Evolutionary conservation across 768 basidiomycete genomes (phyloP).

Genomic region (Russula dissimulans): DNA sequence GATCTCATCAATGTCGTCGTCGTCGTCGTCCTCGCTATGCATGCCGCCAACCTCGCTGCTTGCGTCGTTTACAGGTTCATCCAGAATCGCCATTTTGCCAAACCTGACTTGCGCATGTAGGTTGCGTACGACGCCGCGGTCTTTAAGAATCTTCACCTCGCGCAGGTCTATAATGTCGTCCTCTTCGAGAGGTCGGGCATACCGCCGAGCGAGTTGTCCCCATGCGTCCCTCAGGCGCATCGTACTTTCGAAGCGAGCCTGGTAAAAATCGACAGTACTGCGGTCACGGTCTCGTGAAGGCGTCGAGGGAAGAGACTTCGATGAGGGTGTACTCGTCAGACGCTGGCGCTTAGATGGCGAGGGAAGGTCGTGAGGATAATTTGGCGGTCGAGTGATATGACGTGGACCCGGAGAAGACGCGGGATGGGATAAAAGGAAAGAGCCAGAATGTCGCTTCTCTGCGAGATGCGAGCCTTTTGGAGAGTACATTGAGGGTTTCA

Average conservation of each 20-base stretch:
- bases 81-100: constrained; percentile 40
- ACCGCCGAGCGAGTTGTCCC: constrained; percentile 60
- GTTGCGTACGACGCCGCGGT: constrained; percentile 55
- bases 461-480: not conserved
- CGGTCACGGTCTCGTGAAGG: constrained; percentile 9
- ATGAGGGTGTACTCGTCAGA: constrained; percentile 36
- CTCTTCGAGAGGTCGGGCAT: constrained; percentile 57
- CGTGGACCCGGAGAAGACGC: constrained; percentile 40
- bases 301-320: constrained; percentile 21
- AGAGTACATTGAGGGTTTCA: constrained; percentile 6
- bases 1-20: constrained; percentile 47
- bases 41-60: constrained; percentile 29
- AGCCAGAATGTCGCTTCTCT: constrained; percentile 12
- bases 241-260: constrained; percentile 47
- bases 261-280: constrained; percentile 36
- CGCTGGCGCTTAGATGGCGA: constrained; percentile 44
- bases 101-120: constrained; percentile 37
- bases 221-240: constrained; percentile 53
- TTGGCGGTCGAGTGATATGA: constrained; percentile 22
- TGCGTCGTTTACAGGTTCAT: constrained; percentile 28
- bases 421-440: constrained; percentile 41
- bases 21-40: constrained; percentile 43
- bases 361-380: constrained; percentile 22
- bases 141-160: constrained; percentile 51
- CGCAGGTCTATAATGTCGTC: constrained; percentile 72